These are phyloP conservation scores for Canna indica DNA, from an alignment of 176 grass and related monocot species.

Conservation along the genomic window DNA sequence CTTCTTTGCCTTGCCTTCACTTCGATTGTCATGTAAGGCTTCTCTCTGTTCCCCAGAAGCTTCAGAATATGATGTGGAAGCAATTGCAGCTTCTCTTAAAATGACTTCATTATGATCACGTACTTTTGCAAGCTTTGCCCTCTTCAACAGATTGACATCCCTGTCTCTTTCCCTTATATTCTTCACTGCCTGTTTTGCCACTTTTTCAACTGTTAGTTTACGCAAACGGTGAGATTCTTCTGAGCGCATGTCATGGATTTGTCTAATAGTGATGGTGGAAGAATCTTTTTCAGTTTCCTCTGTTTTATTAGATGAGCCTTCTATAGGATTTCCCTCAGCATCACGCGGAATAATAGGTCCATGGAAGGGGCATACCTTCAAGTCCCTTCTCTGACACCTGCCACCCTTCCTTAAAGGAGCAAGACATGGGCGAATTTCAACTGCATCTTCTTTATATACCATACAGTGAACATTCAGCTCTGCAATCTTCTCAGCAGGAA, in stretches of 20 bases:
- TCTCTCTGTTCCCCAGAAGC: constrained; percentile 38
- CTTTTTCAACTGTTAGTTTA: constrained; percentile 34
- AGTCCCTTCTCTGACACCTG: constrained; percentile 80
- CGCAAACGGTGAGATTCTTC: constrained; percentile 20
- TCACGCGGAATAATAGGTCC: constrained; percentile 59
- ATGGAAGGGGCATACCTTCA: constrained; percentile 84
- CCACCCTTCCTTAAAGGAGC: constrained; percentile 70
- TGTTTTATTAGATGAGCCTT: neutral
- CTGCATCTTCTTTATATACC: constrained; percentile 70
- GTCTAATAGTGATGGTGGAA: neutral
- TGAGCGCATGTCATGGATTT: neutral
- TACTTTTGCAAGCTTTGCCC: constrained; percentile 45
- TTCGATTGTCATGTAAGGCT: constrained; percentile 19
- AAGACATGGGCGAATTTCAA: constrained; percentile 56
- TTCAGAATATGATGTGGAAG: constrained; percentile 65
- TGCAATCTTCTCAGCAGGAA: constrained; percentile 85
- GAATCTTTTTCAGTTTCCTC: constrained; percentile 13
- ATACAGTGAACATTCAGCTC: constrained; percentile 72
- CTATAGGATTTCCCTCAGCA: constrained; percentile 32
- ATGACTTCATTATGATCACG: constrained; percentile 79
- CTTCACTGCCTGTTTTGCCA: constrained; percentile 50
- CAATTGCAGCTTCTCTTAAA: constrained; percentile 61
- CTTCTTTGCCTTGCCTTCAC: constrained; percentile 37
- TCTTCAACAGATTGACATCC: constrained; percentile 49
- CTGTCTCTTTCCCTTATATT: constrained; percentile 57